Evolutionary conservation across 371 early-diverging fungal genomes (phyloP).

Genomic region (Mortierella sp.): DNA sequence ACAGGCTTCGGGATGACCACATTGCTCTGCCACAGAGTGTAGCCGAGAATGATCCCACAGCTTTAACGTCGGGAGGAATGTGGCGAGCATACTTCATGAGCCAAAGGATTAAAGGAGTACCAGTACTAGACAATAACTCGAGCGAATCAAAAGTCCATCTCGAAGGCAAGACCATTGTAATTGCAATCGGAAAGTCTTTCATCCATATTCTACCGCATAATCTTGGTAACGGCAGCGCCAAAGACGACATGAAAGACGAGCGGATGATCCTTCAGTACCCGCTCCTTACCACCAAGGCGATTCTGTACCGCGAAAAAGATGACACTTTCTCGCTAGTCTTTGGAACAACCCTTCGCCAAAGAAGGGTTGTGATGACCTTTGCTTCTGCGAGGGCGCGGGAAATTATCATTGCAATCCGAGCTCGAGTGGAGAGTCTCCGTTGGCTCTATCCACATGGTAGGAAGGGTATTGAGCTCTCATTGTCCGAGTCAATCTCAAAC

Average conservation of each 20-base stretch:
- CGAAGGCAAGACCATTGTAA: conserved; percentile 42
- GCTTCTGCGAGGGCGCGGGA: conserved; percentile 46
- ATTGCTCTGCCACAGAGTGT: conserved; percentile 46
- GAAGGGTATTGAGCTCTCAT: conserved; percentile 37
- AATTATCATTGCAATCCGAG: conserved; percentile 50
- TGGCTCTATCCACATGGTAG: conserved; percentile 47
- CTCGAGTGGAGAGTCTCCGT: conserved; percentile 43
- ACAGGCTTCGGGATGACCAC: conserved; percentile 38
- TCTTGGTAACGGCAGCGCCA: conserved; percentile 45
- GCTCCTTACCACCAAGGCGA: conserved; percentile 40
- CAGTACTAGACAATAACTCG: conserved; percentile 11
- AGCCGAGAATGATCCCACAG: conserved; percentile 40
- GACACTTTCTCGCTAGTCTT: conserved; percentile 42
- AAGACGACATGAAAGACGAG: conserved; percentile 52
- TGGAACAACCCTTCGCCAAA: conserved; percentile 47
- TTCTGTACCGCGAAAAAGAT: conserved; percentile 33
- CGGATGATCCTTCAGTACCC: conserved; percentile 44
- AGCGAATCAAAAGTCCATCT: conserved; percentile 36
- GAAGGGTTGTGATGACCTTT: conserved; percentile 43
- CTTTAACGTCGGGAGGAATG: conserved; percentile 48
- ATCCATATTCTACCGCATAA: conserved; percentile 46
- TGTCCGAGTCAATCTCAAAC: conserved; percentile 22
- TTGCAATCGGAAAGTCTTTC: conserved; percentile 43
- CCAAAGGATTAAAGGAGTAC: conserved; percentile 41
- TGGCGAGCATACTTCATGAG: conserved; percentile 48